Conservation (phyloP, 257 asterid species). For the Paraleonurus japonicus region DNA sequence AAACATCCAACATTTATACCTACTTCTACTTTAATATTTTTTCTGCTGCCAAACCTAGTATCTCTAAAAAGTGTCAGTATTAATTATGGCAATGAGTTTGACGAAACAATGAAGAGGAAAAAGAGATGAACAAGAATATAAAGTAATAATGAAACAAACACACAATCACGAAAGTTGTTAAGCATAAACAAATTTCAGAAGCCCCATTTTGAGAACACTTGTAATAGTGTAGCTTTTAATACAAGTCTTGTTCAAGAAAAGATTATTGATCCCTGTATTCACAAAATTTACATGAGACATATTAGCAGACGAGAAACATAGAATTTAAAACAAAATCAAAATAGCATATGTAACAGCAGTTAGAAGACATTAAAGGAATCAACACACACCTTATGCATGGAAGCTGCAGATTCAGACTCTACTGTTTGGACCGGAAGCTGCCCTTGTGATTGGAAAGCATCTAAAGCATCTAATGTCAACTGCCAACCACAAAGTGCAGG, state of each 20-base stretch:
- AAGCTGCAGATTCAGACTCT: slow-evolving; percentile 99
- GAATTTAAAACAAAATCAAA: neutral
- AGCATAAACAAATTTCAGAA: neutral
- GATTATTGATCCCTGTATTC: neutral
- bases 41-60: neutral
- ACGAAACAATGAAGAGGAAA: neutral
- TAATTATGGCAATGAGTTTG: neutral
- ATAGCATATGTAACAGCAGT: neutral
- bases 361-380: slow-evolving; percentile 7
- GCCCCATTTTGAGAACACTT: neutral
- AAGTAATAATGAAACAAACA: neutral
- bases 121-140: neutral
- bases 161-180: neutral
- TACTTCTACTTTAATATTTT: neutral
- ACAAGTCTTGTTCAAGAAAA: slow-evolving; percentile 9
- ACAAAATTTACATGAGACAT: neutral
- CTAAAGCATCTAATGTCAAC: slow-evolving; percentile 95
- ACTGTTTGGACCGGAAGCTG: slow-evolving; percentile 83
- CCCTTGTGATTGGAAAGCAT: slow-evolving; percentile 83
- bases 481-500: slow-evolving; percentile 95
- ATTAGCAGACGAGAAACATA: neutral
- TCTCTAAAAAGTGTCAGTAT: neutral
- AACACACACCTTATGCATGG: slow-evolving; percentile 76
- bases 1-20: neutral
- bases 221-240: neutral